These are phyloP conservation scores for Candida tammaniensis DNA, from an alignment of 805 yeast species.

Conservation along the genomic window DNA sequence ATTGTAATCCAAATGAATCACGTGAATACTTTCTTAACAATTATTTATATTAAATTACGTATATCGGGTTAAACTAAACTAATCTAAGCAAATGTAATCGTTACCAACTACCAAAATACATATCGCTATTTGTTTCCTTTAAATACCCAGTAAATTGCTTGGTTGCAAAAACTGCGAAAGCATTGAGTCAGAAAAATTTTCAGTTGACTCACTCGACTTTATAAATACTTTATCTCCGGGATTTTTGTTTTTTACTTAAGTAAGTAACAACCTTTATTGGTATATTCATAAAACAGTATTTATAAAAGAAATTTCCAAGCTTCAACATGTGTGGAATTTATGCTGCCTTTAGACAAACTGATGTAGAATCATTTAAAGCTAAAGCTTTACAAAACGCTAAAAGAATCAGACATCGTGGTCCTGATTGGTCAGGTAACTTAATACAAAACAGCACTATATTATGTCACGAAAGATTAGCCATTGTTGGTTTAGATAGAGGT, in stretches of 20 bases:
- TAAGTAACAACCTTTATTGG: not conserved
- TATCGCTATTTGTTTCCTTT: too few relatives aligned
- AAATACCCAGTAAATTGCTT: too few relatives aligned
- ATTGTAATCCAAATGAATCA: too few relatives aligned
- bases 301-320: not conserved
- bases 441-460: conserved; percentile 76
- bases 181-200: conserved; percentile 11
- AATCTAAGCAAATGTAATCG: too few relatives aligned
- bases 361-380: conserved; percentile 76
- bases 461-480: conserved; percentile 94
- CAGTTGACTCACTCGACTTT: conserved; percentile 10
- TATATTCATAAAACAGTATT: not conserved
- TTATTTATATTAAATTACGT: too few relatives aligned
- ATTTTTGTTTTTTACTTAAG: not conserved
- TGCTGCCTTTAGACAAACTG: conserved; percentile 83
- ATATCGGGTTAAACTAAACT: too few relatives aligned
- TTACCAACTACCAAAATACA: too few relatives aligned
- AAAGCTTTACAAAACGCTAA: conserved; percentile 88
- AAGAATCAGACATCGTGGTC: conserved; percentile 97
- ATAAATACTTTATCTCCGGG: too few relatives aligned
- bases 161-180: too few relatives aligned
- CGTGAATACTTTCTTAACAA: too few relatives aligned
- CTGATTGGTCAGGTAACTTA: conserved; percentile 97
- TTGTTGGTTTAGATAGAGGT: conserved; percentile 96
- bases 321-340: conserved; percentile 92